Evolutionary conservation across 805 yeast species (phyloP), one percentile per base, ranked within the genome.

Genomic region (Candida oleophila): DNA sequence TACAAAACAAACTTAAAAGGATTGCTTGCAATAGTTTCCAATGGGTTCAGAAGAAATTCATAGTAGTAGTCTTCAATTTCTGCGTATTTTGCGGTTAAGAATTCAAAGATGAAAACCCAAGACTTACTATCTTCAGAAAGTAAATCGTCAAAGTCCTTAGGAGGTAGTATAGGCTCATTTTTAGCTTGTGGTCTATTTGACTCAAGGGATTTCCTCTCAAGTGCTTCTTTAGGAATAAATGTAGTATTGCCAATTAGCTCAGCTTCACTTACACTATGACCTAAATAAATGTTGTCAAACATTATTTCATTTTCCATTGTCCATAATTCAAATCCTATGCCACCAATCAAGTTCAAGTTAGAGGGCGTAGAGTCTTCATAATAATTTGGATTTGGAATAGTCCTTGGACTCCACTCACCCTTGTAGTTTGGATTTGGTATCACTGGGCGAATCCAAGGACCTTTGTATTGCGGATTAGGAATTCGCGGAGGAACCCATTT

Each of bases 241-340:
- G 97, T 89, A 7, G 68, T 64, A 61, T 91, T 90, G 28, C 97
- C 97, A 53, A 90, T 73, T 8, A 60, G 47, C 69, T 91, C 96
- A 11, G 97, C 97, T 59, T 90, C 96, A 34, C 69, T 72, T n/a
- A 90, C 70, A 1, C 87, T 81, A 60, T 88, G 91, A 25, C 97
- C 97, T 50, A 90, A 64, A 62, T 90, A 91, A 50, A 90, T 80
- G 68, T 90, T 88, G 63, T 89, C 89, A 61, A 90, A 88, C 62
- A 87, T 55, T 43, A 89, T 79, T 42, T 87, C 80, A 38, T 75
- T 74, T 52, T 87, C 84, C 83, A 90, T 85, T 41, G 92, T 80
- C 96, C 96, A 90, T 52, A 90, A 71, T 65, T 90, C 97, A 59
- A 91, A 87, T 7, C 96, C 96, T 39, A 89, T 56, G 9, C 87